Evolutionary conservation across 352 stramenopile genomes (phyloP), one percentile per base, ranked within the genome.

Genomic region (Pythium diclinum): DNA sequence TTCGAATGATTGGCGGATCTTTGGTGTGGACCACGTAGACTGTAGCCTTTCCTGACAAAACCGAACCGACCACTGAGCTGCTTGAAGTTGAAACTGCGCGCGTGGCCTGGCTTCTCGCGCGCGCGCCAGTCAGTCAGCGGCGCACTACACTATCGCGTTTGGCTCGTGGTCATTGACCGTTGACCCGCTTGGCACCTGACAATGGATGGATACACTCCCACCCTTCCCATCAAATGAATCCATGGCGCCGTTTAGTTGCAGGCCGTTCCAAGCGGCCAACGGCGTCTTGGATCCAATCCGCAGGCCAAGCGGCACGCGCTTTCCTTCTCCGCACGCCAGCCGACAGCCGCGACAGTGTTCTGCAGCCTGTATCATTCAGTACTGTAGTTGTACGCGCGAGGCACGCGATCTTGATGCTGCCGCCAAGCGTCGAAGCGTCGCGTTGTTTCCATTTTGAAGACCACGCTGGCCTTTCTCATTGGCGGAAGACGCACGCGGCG

Each of bases 301-400:
- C 47, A 52, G 58, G n/a, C 21, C 58, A 64, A 58, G 48, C 47
- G 58, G 58, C 58, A 64, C 58, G 58, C 58, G 58, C 25, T 28
- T 47, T 30, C 57, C 36, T 52, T 30, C n/a, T 52, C 46, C 46
- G 17, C 36, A 42, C 36, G 36, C 36, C 36, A 28, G 25, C 25
- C 25, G 25, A 28, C 25, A 28, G 25, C 25, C 25, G 25, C 25
- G 25, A 42, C 36, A 6, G 36, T 42, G 3, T 17, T 17, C 36
- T 42, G 36, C 13, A 17, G 36, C 4, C 36, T 42, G 36, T 42
- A 42, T 42, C 36, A 42, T 17, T 28, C 25, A 28, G 1, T 28
- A 1, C 1, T 28, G 1, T 28, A 1, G 25, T 28, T 28, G 25
- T 13, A 42, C 36, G 36, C 36, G 36, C 10, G 36, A 42, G 36